Percentiles rank a stretch among this genome's conserved stretches.
Evolutionary conservation across 306 rosid genomes (phyloP).

Genomic region (Rosa rugosa): DNA sequence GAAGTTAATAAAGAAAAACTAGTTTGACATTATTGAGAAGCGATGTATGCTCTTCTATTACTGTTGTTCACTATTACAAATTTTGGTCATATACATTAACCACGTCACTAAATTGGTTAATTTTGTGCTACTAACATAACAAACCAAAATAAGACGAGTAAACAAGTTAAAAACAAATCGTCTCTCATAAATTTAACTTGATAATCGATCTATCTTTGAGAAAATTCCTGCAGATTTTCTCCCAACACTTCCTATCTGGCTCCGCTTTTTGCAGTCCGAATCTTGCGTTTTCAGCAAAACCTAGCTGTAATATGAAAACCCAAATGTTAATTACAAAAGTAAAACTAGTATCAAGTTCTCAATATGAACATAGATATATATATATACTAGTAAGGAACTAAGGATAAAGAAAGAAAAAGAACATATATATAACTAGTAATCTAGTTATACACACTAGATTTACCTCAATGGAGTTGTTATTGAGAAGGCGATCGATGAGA

Average conservation of each 20-base stretch:
- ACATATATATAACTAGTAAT: not conserved
- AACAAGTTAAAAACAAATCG: no score
- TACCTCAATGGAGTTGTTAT: slow-evolving; percentile 50
- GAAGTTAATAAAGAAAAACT: no score
- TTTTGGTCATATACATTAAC: no score
- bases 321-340: not conserved
- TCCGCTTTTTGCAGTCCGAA: slow-evolving; percentile 38
- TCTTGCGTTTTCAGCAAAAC: slow-evolving; percentile 53
- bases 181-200: not conserved
- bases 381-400: no score
- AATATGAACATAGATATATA: not conserved
- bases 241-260: slow-evolving; percentile 53
- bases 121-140: no score
- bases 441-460: no score
- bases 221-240: slow-evolving; percentile 57
- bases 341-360: not conserved
- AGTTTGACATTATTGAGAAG: no score
- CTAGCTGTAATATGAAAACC: slow-evolving; percentile 34
- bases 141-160: no score
- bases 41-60: no score
- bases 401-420: no score
- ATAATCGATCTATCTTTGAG: slow-evolving; percentile 35
- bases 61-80: no score
- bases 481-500: slow-evolving; percentile 55
- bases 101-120: no score